phyloP scores from a whole-genome alignment of 1,139 yeast species.

The Blastobotrys ciferrii region DNA sequence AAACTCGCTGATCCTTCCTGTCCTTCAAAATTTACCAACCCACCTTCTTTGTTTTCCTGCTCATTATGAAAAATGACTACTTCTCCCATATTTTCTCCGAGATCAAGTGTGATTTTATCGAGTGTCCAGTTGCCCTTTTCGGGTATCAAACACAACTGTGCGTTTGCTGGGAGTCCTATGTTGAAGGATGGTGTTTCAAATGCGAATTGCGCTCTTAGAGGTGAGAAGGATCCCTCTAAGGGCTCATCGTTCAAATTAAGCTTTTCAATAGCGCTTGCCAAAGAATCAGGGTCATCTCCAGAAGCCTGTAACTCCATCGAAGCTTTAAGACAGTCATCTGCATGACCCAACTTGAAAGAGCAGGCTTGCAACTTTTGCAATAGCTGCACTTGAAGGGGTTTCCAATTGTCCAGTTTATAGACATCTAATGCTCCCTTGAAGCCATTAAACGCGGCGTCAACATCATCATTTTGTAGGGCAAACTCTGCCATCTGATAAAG shows the following conservation, averaged over 20 bases:
- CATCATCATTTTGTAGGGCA: constrained; percentile 36
- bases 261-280: constrained; percentile 14
- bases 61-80: constrained; percentile 24
- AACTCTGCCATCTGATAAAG: constrained; percentile 53
- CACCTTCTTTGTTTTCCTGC: not conserved
- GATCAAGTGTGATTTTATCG: constrained; percentile 11
- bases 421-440: constrained; percentile 28
- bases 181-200: constrained; percentile 27
- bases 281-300: constrained; percentile 10
- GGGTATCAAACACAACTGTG: constrained; percentile 27
- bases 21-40: constrained; percentile 12
- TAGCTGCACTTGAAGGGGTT: constrained; percentile 20
- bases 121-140: constrained; percentile 15
- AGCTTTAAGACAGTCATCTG: constrained; percentile 21
- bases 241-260: constrained; percentile 8
- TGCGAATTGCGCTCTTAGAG: constrained; percentile 22
- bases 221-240: constrained; percentile 15
- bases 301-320: constrained; percentile 21
- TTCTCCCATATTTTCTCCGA: constrained; percentile 12
- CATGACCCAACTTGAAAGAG: constrained; percentile 17
- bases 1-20: constrained; percentile 25
- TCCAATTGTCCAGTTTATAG: constrained; percentile 33
- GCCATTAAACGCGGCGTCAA: constrained; percentile 40
- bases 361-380: constrained; percentile 24
- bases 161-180: constrained; percentile 25